A percentile compares a stretch with the other conserved stretches of the same genome.
phyloP scores from a whole-genome alignment of 2,329 filamentous ascomycete genomes.

The Pleomassaria siparia region DNA sequence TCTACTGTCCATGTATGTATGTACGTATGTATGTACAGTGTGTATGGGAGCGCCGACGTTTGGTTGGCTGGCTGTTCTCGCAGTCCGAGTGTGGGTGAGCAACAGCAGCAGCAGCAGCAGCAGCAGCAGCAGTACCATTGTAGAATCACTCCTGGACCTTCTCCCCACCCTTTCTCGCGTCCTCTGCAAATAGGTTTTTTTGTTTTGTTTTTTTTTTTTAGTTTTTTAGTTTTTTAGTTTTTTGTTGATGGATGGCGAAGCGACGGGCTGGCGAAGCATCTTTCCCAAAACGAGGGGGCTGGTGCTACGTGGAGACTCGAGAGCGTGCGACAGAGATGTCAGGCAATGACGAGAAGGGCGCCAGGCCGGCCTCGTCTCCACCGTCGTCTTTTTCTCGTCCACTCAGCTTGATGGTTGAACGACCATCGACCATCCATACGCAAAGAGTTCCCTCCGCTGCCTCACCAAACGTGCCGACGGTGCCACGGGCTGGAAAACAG shows the following conservation, averaged over 20 bases:
- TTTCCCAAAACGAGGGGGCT: constrained; percentile 14
- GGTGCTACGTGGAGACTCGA: constrained; percentile 45
- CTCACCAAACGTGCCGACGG: constrained; percentile 40
- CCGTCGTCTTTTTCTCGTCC: constrained; percentile 16
- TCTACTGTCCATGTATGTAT: too few relatives aligned
- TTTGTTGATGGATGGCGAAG: too few relatives aligned
- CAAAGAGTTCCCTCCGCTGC: constrained; percentile 22
- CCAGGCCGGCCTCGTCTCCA: constrained; percentile 14
- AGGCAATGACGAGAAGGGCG: constrained; percentile 24
- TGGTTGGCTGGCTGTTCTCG: constrained; percentile 27
- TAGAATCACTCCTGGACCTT: too few relatives aligned
- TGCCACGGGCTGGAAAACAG: constrained; percentile 38
- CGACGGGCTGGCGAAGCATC: background rate
- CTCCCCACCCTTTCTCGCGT: constrained; percentile 10
- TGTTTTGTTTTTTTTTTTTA: too few relatives aligned
- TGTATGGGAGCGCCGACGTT: too few relatives aligned
- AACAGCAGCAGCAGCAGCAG: too few relatives aligned
- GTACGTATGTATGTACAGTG: too few relatives aligned
- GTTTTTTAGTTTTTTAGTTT: too few relatives aligned
- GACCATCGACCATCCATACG: constrained; percentile 13
- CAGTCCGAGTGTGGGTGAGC: too few relatives aligned
- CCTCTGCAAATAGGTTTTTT: constrained; percentile 11
- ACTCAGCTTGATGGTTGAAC: too few relatives aligned
- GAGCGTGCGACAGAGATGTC: constrained; percentile 38
- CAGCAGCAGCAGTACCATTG: too few relatives aligned